Percentiles rank a stretch among this genome's conserved stretches.
Conservation (phyloP, 108 stramenopile genomes). For the Schizochytrium sp. region DNA sequence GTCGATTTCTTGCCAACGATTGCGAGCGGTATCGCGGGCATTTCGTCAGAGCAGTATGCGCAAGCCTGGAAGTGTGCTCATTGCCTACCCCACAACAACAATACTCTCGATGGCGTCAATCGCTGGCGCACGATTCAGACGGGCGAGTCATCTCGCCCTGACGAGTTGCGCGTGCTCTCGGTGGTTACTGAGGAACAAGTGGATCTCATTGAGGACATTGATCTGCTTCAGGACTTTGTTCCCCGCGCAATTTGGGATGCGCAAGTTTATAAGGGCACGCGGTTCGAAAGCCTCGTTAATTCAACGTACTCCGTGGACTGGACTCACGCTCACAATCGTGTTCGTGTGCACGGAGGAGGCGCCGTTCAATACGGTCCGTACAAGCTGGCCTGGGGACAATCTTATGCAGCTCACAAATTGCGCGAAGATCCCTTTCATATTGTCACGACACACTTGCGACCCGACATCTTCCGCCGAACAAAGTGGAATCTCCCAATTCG, state of each 20-base stretch:
- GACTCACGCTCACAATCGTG: background rate
- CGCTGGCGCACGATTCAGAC: background rate
- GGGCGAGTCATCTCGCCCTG: background rate
- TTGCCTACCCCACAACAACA: background rate
- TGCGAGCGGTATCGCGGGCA: background rate
- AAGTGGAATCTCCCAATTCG: background rate
- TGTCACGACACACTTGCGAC: background rate
- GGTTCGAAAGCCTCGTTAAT: background rate
- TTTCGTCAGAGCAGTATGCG: background rate
- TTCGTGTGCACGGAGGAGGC: background rate
- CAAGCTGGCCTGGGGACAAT: background rate
- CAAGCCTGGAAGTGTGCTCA: background rate
- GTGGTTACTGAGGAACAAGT: background rate
- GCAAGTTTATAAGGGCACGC: background rate
- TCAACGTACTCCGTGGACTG: background rate
- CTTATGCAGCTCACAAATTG: background rate
- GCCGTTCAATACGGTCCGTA: background rate
- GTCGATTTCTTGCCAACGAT: background rate
- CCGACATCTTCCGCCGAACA: background rate
- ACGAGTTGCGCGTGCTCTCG: background rate
- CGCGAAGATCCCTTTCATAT: background rate
- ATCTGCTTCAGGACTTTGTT: background rate
- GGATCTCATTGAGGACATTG: background rate
- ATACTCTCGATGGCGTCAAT: background rate
- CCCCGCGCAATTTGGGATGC: background rate